phyloP scores from a whole-genome alignment of 768 basidiomycete species.

The Lactifluus subvellereus region DNA sequence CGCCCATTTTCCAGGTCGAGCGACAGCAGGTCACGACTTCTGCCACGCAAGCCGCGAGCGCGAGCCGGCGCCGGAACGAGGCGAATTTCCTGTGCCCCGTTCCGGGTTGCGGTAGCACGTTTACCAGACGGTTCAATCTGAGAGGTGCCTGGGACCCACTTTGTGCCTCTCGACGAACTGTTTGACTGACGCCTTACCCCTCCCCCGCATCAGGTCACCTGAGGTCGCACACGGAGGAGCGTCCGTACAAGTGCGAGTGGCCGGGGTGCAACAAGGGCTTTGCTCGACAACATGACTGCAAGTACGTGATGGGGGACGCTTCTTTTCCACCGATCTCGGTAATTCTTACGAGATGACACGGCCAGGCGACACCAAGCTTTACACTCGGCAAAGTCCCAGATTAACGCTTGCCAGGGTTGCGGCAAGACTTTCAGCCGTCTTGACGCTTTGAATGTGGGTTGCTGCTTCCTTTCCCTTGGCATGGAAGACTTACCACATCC shows the following conservation, averaged over 20 bases:
- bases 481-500: conserved; percentile 22
- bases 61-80: conserved; percentile 82
- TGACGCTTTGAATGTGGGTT: conserved; percentile 89
- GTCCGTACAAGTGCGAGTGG: conserved; percentile 91
- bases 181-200: conserved; percentile 10
- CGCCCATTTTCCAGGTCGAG: conserved; percentile 85
- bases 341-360: conserved; percentile 11
- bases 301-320: conserved; percentile 48
- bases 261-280: conserved; percentile 94
- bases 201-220: conserved; percentile 60
- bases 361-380: conserved; percentile 83
- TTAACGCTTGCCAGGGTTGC: conserved; percentile 86
- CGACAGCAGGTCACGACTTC: conserved; percentile 94
- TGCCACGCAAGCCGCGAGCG: conserved; percentile 88
- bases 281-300: conserved; percentile 95
- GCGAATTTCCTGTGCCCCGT: conserved; percentile 67
- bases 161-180: background rate
- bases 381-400: conserved; percentile 75
- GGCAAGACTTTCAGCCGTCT: conserved; percentile 91
- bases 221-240: conserved; percentile 91
- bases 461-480: conserved; percentile 25
- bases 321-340: background rate
- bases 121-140: conserved; percentile 82
- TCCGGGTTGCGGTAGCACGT: conserved; percentile 37
- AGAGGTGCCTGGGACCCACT: conserved; percentile 47